Evolutionary conservation across 2,329 filamentous ascomycete species (phyloP), one percentile per base, ranked within the genome.

Genomic region (Colletotrichum spaethianum): DNA sequence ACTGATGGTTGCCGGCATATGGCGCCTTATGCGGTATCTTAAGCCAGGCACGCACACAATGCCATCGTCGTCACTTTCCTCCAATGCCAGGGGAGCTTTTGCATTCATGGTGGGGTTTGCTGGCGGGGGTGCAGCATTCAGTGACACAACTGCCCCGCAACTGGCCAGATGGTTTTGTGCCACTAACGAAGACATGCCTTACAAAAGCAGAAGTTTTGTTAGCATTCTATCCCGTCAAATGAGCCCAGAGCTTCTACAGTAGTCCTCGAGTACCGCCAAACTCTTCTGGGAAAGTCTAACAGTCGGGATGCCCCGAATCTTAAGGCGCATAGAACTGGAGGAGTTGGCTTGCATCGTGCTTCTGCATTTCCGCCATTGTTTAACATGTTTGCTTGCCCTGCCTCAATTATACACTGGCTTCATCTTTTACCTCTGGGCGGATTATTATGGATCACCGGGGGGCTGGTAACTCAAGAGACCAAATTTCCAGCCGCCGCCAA

Each of bases 1-100:
- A 16, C 11, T 18, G 4, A 14, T 18, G 1, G n/a, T 60, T 60
- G 38, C 12, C 38, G 26, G n/a, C n/a, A 16, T 18, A 59, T 28
- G 33, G 53, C 53, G 50, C 36, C 14, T 42, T 28, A 20, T 56
- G 40, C 52, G 44, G 33, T 52, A 57, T 38, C 31, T 36, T 36
- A 18, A 36, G 26, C 33, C 40, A 52, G 52, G 60, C 60, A 40
- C 11, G 36, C 31, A 42, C 31, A 33, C 7, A 36, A 60, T 55
- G 62, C 53, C 62, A 70, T 67, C 67, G 60, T 60, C 62, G 28
- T 59, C 61, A 44, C 33, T 70, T n/a, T 64, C 53, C 61, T 70
- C 67, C 67, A 70, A 70, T 66, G 28, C 53, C 20, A 23, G 42
- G 31, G 40, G 31, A 36, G 50, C 59, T 53, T 48, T 23, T 28